Conservation (phyloP, 1,139 yeast species). For the Yarrowia galli region DNA sequence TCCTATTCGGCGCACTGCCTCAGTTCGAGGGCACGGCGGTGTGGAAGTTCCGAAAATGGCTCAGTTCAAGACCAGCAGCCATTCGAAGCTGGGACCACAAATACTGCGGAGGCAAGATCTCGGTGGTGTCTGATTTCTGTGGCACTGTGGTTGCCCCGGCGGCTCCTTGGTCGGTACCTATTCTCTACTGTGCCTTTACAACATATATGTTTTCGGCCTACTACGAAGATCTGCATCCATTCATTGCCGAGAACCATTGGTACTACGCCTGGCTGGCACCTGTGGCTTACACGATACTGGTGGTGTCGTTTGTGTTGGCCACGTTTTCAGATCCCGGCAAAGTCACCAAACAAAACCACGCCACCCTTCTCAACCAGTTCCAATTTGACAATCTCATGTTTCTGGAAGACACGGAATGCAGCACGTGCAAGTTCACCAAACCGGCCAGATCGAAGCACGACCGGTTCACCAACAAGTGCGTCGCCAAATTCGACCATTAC, state of each 20-base stretch:
- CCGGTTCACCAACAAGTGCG: slow-evolving; percentile 70
- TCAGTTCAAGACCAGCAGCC: slow-evolving; percentile 37
- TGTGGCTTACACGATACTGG: slow-evolving; percentile 46
- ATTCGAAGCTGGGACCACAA: slow-evolving; percentile 30
- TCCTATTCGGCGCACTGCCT: slow-evolving; percentile 65
- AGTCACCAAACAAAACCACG: slow-evolving; percentile 47
- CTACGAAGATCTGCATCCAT: slow-evolving; percentile 46
- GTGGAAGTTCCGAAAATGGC: slow-evolving; percentile 39
- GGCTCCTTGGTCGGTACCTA: slow-evolving; percentile 12
- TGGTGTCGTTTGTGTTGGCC: slow-evolving; percentile 53
- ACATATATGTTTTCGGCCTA: slow-evolving; percentile 18
- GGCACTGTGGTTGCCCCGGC: background rate
- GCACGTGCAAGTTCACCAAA: slow-evolving; percentile 71
- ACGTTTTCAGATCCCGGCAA: slow-evolving; percentile 68
- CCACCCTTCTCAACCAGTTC: slow-evolving; percentile 49
- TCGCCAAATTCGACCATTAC: slow-evolving; percentile 82
- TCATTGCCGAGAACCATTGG: slow-evolving; percentile 55
- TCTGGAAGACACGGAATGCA: slow-evolving; percentile 54
- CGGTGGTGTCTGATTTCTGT: background rate
- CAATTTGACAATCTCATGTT: slow-evolving; percentile 66
- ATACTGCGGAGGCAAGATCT: slow-evolving; percentile 33
- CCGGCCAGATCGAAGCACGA: slow-evolving; percentile 95
- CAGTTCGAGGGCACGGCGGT: slow-evolving; percentile 50
- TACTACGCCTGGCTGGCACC: slow-evolving; percentile 45
- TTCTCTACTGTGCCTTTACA: slow-evolving; percentile 13